Conservation (phyloP, 1,284 basidiomycete genomes). For the Moesziomyces parantarcticus region DNA sequence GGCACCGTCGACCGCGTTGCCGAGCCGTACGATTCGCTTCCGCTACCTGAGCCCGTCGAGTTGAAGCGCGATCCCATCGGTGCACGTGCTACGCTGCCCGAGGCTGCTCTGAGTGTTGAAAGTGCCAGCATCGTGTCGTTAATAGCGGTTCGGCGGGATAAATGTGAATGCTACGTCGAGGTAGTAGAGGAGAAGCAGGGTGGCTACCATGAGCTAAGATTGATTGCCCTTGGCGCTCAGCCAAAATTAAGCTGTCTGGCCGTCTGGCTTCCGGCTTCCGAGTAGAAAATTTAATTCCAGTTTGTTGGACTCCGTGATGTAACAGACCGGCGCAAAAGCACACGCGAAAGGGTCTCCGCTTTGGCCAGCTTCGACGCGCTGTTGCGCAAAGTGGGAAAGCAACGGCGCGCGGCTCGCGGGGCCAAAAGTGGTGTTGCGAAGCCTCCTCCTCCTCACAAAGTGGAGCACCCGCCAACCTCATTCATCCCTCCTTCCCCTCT, state of each 20-base stretch:
- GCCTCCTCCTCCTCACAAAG: no score
- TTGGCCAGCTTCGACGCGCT: no score
- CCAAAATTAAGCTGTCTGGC: not conserved
- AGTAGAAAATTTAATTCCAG: not conserved
- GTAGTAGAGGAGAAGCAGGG: not conserved
- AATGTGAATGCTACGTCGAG: no score
- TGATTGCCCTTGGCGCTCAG: not conserved
- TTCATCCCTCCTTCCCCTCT: not conserved
- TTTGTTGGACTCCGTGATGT: no score
- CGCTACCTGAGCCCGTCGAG: conserved; percentile 30
- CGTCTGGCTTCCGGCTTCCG: not conserved
- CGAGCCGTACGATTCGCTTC: conserved; percentile 20
- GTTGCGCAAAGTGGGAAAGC: no score
- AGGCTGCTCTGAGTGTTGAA: conserved; percentile 12
- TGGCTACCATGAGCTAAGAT: conserved; percentile 9
- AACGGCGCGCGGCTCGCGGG: no score
- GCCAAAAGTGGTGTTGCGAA: no score
- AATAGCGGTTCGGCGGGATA: no score
- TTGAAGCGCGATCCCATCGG: conserved; percentile 16
- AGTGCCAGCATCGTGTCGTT: conserved; percentile 10
- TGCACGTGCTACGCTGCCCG: conserved; percentile 4
- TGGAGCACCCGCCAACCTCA: not conserved
- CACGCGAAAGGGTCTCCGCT: not conserved
- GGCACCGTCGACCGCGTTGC: conserved; percentile 43
- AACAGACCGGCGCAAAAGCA: no score